phyloP scores from a whole-genome alignment of 768 basidiomycete genomes.

The Suillus hirtellus region DNA sequence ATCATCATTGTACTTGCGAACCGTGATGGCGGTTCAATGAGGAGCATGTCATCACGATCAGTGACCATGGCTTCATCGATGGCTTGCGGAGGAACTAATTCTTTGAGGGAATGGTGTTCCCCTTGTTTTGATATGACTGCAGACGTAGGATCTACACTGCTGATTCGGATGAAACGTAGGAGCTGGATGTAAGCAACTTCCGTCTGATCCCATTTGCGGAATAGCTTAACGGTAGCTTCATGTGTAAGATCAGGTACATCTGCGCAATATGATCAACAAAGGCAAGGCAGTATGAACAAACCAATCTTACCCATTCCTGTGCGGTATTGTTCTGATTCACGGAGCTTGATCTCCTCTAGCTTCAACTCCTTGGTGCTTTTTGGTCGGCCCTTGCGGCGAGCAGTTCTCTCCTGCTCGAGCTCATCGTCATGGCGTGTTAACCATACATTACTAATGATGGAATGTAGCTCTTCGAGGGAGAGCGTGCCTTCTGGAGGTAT shows the following conservation, averaged over 20 bases:
- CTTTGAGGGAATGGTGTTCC: constrained; percentile 45
- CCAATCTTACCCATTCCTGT: constrained; percentile 71
- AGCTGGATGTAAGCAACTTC: constrained; percentile 70
- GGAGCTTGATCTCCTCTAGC: constrained; percentile 68
- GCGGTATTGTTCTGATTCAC: constrained; percentile 71
- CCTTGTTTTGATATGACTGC: constrained; percentile 61
- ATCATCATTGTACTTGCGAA: constrained; percentile 40
- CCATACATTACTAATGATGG: constrained; percentile 67
- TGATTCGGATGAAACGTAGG: constrained; percentile 77
- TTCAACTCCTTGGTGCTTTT: constrained; percentile 67
- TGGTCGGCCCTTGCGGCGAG: constrained; percentile 72
- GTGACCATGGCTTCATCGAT: constrained; percentile 31
- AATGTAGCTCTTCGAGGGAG: constrained; percentile 65
- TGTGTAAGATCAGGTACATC: constrained; percentile 83
- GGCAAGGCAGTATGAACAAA: constrained; percentile 4
- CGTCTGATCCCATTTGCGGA: constrained; percentile 77
- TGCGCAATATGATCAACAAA: constrained; percentile 30
- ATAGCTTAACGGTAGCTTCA: constrained; percentile 63
- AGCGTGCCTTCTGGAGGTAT: constrained; percentile 60
- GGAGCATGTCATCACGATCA: constrained; percentile 27
- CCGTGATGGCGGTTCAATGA: constrained; percentile 31
- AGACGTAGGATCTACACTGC: constrained; percentile 48
- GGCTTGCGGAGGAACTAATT: constrained; percentile 9
- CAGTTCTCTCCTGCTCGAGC: constrained; percentile 57
- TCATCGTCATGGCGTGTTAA: constrained; percentile 69